Evolutionary conservation across 2,329 filamentous ascomycete species (phyloP), one percentile per base, ranked within the genome.

Genomic region (Sporothrix schenckii): DNA sequence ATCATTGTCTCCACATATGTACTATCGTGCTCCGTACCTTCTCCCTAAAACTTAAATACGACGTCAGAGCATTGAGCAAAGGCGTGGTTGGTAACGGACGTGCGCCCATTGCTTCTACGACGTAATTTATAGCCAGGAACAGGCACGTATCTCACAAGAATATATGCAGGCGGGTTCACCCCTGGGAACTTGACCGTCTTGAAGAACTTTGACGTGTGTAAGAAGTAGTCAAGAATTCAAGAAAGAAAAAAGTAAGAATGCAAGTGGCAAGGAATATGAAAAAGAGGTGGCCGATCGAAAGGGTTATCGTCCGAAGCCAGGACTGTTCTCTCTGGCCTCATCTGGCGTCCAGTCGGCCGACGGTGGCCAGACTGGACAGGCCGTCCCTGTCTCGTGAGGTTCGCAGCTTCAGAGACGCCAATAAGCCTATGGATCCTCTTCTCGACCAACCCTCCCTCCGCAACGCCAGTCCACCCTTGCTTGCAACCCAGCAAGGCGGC

Each of bases 401-500:
- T 24, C 44, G 30, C 34, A 60, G n/a, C 30, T 41, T 60, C 56
- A 44, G 41, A 63, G 39, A 49, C 21, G 44, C 47, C 41, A 65
- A 50, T 44, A 41, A 50, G 10, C 44, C 27, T 34, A 27, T 54
- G 52, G 50, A 19, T 50, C 52, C 14, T 56, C 27, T 30, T 60
- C 52, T 34, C 27, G 52, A 5, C 54, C 53, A 44, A 34, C n/a
- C 49, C 14, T 49, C 27, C 34, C 30, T 19, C n/a, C 30, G 24
- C 14, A 53, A 30, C 19, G 30, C 49, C 63, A 66, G n/a, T 24
- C 19, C 13, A 49, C 27, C 34, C 61, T 58, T 70, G 68, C n/a
- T 50, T 70, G 63, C 30, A 60, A 61, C 63, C 34, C 16, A 70
- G 61, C 44, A 67, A 53, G 54, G 69, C 69, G 69, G 60, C 63